Base-by-base conservation (phyloP, 2,329 filamentous ascomycete genomes). In the Westerdykella sp. region DNA sequence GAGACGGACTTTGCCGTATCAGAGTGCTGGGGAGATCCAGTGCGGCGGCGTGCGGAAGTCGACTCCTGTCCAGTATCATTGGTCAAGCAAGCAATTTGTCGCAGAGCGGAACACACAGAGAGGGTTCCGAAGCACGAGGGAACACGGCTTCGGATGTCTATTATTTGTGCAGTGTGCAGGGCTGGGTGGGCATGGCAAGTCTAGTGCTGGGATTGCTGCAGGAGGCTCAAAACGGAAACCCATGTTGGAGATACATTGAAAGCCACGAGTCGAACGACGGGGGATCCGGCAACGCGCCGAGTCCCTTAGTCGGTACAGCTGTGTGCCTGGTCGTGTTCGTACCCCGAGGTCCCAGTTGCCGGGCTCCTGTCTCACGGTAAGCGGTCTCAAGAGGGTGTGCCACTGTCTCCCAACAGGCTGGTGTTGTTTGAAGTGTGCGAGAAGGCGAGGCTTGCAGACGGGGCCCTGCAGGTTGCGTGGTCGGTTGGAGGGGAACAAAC, bases 131-230 rank as follows among this genome's bases (percentile, higher is more conserved):
- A 28, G 39, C 13, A 31, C 43, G 43, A 40, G 40, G 43, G 41
- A 47, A 40, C 43, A 39, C 39, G 13, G 16, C 15, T 30, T 21
- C 12, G 25, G 41, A 36, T 25, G 36, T 37, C 39, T 16, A 34
- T 22, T 16, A 34, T 22, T 37, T 39, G 44, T 30, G 41, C 18
- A 18, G n/a, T 10, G 32, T 22, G 28, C 22, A 42, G 35, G 37
- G n/a, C 31, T 25, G 7, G 43, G 43, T 10, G 15, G 34, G 43
- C 32, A 22, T 15, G 25, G 25, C 25, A 28, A 28, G 25, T 9
- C 28, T 42, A 45, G 39, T 43, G 45, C 40, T 42, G 31, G 18
- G 23, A 23, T 12, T 31, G 39, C 39, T 48, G 45, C 45, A 48
- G 14, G 16, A 37, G 18, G 45, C 42, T 41, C 7, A 36, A 45